These are phyloP conservation scores for Crithidia fasciculata DNA, from an alignment of 208 protist genomes.

Conservation along the genomic window DNA sequence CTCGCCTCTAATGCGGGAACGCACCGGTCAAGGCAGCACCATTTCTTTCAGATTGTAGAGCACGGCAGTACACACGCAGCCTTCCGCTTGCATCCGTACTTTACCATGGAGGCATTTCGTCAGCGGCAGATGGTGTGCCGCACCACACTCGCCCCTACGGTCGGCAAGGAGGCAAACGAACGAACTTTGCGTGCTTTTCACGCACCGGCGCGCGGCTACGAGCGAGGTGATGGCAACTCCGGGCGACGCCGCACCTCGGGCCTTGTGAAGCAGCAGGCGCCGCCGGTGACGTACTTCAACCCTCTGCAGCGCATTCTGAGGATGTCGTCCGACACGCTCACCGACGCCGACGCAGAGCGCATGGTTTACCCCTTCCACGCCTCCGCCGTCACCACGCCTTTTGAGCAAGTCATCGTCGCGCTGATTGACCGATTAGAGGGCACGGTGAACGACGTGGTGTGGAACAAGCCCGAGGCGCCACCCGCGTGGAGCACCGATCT, in stretches of 20 bases:
- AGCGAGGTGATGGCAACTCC: not conserved
- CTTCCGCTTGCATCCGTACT: not conserved
- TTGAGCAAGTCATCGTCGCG: conserved; percentile 13
- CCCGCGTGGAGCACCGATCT: conserved; percentile 67
- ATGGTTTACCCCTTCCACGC: conserved; percentile 49
- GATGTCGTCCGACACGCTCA: conserved; percentile 49
- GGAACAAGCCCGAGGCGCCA: conserved; percentile 39
- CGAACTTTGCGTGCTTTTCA: conserved; percentile 37
- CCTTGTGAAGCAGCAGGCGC: conserved; percentile 13
- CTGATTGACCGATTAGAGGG: conserved; percentile 6
- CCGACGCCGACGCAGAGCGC: conserved; percentile 47
- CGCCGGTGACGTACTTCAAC: conserved; percentile 19
- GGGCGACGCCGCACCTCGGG: not conserved
- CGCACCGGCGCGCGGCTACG: conserved; percentile 27
- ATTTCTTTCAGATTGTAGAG: too few species aligned
- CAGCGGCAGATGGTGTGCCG: conserved; percentile 15
- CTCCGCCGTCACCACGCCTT: conserved; percentile 30
- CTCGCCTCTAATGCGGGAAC: too few species aligned
- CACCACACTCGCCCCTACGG: conserved; percentile 21
- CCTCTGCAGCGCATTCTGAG: conserved; percentile 30
- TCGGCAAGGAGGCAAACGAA: conserved; percentile 16
- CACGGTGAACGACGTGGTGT: conserved; percentile 27
- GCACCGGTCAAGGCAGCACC: too few species aligned
- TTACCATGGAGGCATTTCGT: conserved; percentile 22
- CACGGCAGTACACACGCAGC: too few species aligned